Conservation (phyloP, 2,329 filamentous ascomycete genomes). For the Penicillium sp. region DNA sequence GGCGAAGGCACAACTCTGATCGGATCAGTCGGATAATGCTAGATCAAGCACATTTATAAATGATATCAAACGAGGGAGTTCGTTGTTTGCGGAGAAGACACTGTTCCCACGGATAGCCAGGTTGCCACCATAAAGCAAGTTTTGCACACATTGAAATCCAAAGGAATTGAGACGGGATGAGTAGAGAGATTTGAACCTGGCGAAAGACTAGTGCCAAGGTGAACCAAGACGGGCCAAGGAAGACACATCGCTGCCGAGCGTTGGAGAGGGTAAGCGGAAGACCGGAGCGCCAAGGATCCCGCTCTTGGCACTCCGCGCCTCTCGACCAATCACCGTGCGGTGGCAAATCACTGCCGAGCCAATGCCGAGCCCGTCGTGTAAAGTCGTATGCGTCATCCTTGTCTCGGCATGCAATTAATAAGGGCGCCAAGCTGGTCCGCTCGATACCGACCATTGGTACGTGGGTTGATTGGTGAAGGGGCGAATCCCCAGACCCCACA, state of each 20-base stretch:
- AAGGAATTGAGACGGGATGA: slow-evolving; percentile 6
- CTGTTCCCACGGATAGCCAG: background rate
- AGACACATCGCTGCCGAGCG: slow-evolving; percentile 7
- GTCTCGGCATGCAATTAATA: background rate
- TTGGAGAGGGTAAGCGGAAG: slow-evolving; percentile 8
- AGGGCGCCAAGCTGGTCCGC: slow-evolving; percentile 17
- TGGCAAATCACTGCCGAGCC: slow-evolving; percentile 10
- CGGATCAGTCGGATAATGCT: slow-evolving; percentile 6
- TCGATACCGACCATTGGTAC: slow-evolving; percentile 8
- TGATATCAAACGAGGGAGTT: background rate
- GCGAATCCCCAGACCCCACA: slow-evolving; percentile 14
- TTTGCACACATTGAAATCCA: background rate
- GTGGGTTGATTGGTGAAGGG: slow-evolving; percentile 8
- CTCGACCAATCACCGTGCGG: slow-evolving; percentile 3
- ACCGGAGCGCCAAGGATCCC: slow-evolving; percentile 15
- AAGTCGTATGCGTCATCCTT: slow-evolving; percentile 23
- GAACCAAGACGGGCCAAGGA: slow-evolving; percentile 20
- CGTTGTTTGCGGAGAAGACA: background rate
- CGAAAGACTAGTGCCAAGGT: slow-evolving; percentile 17
- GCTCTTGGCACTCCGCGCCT: slow-evolving; percentile 21
- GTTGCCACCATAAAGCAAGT: background rate
- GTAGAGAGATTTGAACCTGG: slow-evolving; percentile 18
- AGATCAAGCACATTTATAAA: background rate
- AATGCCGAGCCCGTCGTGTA: slow-evolving; percentile 21
- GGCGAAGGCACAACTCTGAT: slow-evolving; percentile 5